These are phyloP conservation scores for Mortierella sp. DNA, from an alignment of 371 early-diverging fungal genomes.

Conservation along the genomic window DNA sequence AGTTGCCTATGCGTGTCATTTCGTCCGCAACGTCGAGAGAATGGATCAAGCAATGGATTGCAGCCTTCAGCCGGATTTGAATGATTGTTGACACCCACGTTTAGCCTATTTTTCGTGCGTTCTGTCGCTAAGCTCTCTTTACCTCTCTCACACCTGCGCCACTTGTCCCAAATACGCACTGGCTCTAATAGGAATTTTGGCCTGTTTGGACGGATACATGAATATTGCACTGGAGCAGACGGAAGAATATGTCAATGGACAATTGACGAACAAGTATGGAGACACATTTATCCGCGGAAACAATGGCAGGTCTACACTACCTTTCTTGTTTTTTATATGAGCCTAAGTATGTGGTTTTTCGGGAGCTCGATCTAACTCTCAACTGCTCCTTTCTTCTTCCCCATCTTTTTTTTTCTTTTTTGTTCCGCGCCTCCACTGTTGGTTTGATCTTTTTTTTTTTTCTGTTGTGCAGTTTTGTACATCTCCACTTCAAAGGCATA, in stretches of 20 bases:
- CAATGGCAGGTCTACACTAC: constrained; percentile 74
- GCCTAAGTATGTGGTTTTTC: not conserved
- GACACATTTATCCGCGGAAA: constrained; percentile 98
- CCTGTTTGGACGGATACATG: constrained; percentile 99
- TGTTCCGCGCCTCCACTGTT: too few relatives aligned
- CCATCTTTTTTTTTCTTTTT: too few relatives aligned
- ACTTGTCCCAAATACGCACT: not conserved
- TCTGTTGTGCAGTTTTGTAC: constrained; percentile 28
- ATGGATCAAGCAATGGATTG: not conserved
- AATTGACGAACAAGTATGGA: constrained; percentile 91
- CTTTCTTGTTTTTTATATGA: not conserved
- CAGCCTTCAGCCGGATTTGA: not conserved
- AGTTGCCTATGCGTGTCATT: not conserved
- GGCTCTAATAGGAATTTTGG: constrained; percentile 74
- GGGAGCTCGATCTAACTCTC: too few relatives aligned
- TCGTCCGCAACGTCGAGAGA: not conserved
- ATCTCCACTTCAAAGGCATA: constrained; percentile 48
- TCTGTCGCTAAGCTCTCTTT: not conserved
- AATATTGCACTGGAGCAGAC: constrained; percentile 97
- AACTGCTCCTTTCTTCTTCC: too few relatives aligned
- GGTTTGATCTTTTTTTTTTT: not conserved
- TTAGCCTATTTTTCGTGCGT: constrained; percentile 1
- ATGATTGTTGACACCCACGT: not conserved
- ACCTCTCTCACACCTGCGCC: not conserved
- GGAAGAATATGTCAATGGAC: constrained; percentile 94